Conservation (phyloP, 2,329 filamentous ascomycete genomes). For the Atkinsonella hypoxylon region DNA sequence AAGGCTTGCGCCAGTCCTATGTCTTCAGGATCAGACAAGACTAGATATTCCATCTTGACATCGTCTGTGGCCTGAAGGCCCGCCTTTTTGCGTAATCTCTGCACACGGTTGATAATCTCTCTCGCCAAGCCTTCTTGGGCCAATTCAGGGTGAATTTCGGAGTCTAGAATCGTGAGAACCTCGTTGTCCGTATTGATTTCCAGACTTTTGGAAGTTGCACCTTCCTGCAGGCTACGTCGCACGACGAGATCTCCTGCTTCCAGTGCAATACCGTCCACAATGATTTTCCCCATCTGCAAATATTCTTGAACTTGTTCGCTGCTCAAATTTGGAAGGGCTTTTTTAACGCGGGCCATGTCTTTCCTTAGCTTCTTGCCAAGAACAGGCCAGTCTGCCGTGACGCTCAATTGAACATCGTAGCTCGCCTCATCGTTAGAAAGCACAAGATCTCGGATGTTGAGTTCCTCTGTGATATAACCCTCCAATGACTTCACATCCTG, state of each 20-base stretch:
- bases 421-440: conserved; percentile 77
- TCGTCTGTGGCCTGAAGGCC: conserved; percentile 86
- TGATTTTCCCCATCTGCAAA: conserved; percentile 58
- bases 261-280: conserved; percentile 77
- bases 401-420: conserved; percentile 87
- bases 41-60: conserved; percentile 84
- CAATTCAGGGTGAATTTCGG: conserved; percentile 69
- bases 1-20: conserved; percentile 63
- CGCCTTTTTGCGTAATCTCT: conserved; percentile 87
- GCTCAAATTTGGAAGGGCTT: conserved; percentile 67
- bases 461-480: conserved; percentile 80
- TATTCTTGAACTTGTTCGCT: conserved; percentile 75
- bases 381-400: conserved; percentile 83
- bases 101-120: conserved; percentile 88
- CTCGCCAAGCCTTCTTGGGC: conserved; percentile 79
- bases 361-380: conserved; percentile 97
- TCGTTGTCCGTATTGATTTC: conserved; percentile 85
- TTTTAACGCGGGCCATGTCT: conserved; percentile 83
- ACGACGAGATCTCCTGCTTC: conserved; percentile 69
- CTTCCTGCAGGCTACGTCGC: conserved; percentile 64
- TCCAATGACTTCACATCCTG: conserved; percentile 78
- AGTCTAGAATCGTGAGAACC: conserved; percentile 83
- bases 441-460: conserved; percentile 79
- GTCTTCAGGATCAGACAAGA: conserved; percentile 67
- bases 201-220: conserved; percentile 57